Evolutionary conservation across 2,329 filamentous ascomycete species (phyloP).

Genomic region (Cladosporium sp.): DNA sequence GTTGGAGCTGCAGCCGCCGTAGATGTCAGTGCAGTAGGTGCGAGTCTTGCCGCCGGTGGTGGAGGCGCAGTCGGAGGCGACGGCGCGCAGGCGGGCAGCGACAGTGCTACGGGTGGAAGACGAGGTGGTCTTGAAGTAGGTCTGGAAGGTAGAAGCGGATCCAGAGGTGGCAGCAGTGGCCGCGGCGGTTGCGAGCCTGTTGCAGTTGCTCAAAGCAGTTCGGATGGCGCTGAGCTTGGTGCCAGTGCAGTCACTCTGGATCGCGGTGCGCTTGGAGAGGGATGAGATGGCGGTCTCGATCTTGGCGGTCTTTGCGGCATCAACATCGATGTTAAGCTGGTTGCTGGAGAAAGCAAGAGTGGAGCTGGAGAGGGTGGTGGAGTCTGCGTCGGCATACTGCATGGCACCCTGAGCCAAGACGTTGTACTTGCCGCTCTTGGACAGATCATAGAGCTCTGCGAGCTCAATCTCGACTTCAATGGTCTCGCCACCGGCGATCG

Average conservation of each 20-base stretch:
- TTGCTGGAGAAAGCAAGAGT: constrained; percentile 57
- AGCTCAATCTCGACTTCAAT: constrained; percentile 53
- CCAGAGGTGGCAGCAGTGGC: constrained; percentile 50
- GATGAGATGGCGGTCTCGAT: constrained; percentile 43
- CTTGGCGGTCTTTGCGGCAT: constrained; percentile 52
- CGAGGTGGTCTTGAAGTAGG: constrained; percentile 57
- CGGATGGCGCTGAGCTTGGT: constrained; percentile 41
- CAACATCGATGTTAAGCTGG: constrained; percentile 52
- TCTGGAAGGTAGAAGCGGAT: constrained; percentile 16
- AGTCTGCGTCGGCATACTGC: constrained; percentile 50
- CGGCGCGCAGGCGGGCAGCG: constrained; percentile 47
- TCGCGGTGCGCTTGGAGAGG: constrained; percentile 47
- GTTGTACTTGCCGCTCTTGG: constrained; percentile 38
- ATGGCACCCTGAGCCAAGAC: constrained; percentile 55
- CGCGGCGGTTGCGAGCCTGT: constrained; percentile 50
- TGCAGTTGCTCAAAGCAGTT: constrained; percentile 53
- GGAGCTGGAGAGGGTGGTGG: constrained; percentile 49
- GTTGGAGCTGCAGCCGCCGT: constrained; percentile 47
- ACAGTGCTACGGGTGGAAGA: constrained; percentile 46
- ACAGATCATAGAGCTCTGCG: constrained; percentile 46
- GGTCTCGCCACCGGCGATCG: constrained; percentile 44
- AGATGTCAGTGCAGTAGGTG: constrained; percentile 58
- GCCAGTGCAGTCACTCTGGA: constrained; percentile 48
- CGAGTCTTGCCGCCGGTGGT: constrained; percentile 45
- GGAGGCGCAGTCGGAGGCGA: constrained; percentile 54